These are phyloP conservation scores for Arabis alpina DNA, from an alignment of 345 rosid species.

Conservation along the genomic window DNA sequence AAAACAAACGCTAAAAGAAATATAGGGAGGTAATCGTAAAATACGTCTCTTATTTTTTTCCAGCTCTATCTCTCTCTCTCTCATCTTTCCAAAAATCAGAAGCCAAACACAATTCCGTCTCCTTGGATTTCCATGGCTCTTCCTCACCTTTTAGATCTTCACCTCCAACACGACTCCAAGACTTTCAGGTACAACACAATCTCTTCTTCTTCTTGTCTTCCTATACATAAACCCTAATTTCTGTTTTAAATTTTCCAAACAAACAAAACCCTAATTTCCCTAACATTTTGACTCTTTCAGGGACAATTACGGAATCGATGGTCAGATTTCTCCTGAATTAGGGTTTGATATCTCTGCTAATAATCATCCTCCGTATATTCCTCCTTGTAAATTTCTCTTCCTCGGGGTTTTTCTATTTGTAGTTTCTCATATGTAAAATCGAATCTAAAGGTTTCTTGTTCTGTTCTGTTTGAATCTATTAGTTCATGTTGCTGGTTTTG, in stretches of 20 bases:
- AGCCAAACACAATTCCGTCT: conserved; percentile 16
- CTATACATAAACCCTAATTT: conserved; percentile 34
- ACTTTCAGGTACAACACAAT: conserved; percentile 51
- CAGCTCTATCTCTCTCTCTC: background rate
- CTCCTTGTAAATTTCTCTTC: conserved; percentile 62
- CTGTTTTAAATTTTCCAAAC: background rate
- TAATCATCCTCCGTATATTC: conserved; percentile 77
- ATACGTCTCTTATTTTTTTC: background rate
- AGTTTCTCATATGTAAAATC: too few species aligned
- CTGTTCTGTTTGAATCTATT: conserved; percentile 21
- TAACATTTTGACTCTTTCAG: conserved; percentile 35
- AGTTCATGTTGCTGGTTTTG: conserved; percentile 86
- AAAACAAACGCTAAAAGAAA: background rate
- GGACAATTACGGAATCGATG: conserved; percentile 51
- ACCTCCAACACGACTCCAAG: conserved; percentile 49
- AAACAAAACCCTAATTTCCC: conserved; percentile 32
- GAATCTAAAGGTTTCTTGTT: background rate
- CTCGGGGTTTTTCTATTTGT: background rate
- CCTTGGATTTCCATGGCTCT: conserved; percentile 56
- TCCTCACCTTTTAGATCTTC: conserved; percentile 61
- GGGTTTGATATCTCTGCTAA: conserved; percentile 45
- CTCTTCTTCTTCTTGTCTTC: background rate
- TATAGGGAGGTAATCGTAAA: conserved; percentile 17
- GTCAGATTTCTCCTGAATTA: conserved; percentile 57
- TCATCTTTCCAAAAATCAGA: conserved; percentile 8